Conservation (phyloP, 306 rosid species). For the Carpinus viminea region DNA sequence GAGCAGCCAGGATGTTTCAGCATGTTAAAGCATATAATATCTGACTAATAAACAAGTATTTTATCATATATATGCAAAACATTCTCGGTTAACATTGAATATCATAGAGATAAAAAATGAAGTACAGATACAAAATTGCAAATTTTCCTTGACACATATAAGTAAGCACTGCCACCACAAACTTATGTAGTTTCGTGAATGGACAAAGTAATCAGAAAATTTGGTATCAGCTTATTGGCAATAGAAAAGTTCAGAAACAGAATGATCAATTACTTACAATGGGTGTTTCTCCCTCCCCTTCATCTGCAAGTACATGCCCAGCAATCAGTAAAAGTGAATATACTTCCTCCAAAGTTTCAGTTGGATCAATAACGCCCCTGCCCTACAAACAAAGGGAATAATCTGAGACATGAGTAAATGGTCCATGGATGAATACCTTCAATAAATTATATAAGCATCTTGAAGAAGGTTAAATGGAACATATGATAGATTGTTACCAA, state of each 20-base stretch:
- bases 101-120: neutral
- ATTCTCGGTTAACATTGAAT: neutral
- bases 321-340: conserved; percentile 81
- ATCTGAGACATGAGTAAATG: conserved; percentile 34
- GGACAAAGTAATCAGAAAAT: conserved; percentile 6
- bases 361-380: conserved; percentile 69
- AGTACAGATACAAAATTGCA: neutral
- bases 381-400: conserved; percentile 60
- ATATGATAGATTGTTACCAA: conserved; percentile 2
- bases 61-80: neutral
- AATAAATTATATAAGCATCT: neutral
- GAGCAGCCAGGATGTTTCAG: neutral
- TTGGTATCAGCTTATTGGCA: neutral
- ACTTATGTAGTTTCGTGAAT: neutral
- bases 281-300: conserved; percentile 96
- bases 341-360: conserved; percentile 89
- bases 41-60: neutral
- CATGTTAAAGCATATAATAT: neutral
- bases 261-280: conserved; percentile 50
- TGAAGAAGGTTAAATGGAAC: neutral
- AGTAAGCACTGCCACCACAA: neutral
- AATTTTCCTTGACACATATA: neutral
- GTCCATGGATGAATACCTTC: neutral
- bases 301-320: conserved; percentile 93
- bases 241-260: neutral